Percentiles rank a stretch among this genome's conserved stretches.
phyloP scores from a whole-genome alignment of 768 basidiomycete genomes.

The Terana coerulea region DNA sequence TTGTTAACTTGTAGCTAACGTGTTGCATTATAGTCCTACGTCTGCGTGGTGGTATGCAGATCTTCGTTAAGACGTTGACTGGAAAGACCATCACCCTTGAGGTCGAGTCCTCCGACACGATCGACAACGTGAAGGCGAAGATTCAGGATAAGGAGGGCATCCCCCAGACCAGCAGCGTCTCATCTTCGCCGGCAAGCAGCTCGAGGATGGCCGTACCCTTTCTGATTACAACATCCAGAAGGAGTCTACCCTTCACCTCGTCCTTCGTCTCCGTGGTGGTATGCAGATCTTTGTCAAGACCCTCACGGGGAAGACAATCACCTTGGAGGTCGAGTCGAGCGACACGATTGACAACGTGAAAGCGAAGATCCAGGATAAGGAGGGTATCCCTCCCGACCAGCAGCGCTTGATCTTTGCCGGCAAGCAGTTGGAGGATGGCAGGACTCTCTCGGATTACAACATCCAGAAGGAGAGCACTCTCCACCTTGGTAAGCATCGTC shows the following conservation, averaged over 20 bases:
- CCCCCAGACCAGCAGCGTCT: conserved; percentile 88
- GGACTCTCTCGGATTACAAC: conserved; percentile 78
- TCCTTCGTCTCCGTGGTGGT: conserved; percentile 83
- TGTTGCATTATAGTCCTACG: conserved; percentile 53
- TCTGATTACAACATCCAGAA: conserved; percentile 93
- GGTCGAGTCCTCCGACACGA: conserved; percentile 84
- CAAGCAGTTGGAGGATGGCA: conserved; percentile 92
- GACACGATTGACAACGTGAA: conserved; percentile 93
- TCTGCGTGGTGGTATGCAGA: conserved; percentile 89
- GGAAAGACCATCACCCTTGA: conserved; percentile 93
- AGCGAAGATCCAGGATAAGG: conserved; percentile 79
- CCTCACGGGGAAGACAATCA: conserved; percentile 88
- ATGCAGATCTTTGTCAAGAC: conserved; percentile 94
- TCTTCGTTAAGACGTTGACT: conserved; percentile 79
- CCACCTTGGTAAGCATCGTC: conserved; percentile 30
- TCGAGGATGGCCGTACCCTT: conserved; percentile 87
- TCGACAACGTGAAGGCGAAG: conserved; percentile 87
- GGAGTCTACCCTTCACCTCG: conserved; percentile 79
- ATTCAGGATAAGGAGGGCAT: conserved; percentile 94
- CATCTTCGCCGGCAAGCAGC: conserved; percentile 90
- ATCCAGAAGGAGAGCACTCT: conserved; percentile 81
- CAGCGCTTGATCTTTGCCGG: conserved; percentile 92
- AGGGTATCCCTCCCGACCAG: conserved; percentile 82
- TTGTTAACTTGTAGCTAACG: not conserved
- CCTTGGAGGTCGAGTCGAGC: conserved; percentile 87